Percentiles rank a stretch among this genome's conserved stretches.
Conservation (phyloP, 2,329 filamentous ascomycete genomes). For the Cladophialophora immunda region DNA sequence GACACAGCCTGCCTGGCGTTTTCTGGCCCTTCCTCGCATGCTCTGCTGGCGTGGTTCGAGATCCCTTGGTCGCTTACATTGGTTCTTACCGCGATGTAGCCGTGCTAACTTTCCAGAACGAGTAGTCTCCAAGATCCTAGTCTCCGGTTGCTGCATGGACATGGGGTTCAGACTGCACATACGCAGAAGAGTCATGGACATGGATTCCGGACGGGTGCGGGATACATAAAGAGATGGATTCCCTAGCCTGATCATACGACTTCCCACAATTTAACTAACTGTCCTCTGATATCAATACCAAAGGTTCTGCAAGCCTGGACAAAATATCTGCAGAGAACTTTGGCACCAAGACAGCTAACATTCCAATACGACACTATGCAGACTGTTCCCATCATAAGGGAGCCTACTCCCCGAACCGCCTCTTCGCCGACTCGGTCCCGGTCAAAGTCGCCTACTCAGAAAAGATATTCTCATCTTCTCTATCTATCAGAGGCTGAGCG, state of each 20-base stretch:
- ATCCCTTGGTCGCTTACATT: conserved; percentile 10
- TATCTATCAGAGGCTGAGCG: conserved; percentile 35
- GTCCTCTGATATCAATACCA: not conserved
- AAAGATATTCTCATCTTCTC: conserved; percentile 34
- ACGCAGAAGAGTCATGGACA: conserved; percentile 1
- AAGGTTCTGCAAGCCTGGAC: not conserved
- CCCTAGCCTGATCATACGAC: not conserved
- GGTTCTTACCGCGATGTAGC: conserved; percentile 24
- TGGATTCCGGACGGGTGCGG: not conserved
- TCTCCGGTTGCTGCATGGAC: conserved; percentile 18
- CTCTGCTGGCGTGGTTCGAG: conserved; percentile 13
- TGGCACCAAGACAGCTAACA: not conserved
- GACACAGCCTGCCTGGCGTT: conserved; percentile 29
- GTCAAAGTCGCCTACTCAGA: conserved; percentile 25
- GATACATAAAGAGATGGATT: conserved; percentile 16
- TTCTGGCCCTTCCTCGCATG: conserved; percentile 16
- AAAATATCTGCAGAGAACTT: not conserved
- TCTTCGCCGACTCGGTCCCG: conserved; percentile 11
- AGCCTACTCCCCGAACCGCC: conserved; percentile 17
- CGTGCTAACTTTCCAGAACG: conserved; percentile 21
- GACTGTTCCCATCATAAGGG: conserved; percentile 20
- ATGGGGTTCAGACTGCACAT: conserved; percentile 2
- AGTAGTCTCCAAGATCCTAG: conserved; percentile 12
- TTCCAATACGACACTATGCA: conserved; percentile 12
- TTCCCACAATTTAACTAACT: conserved; percentile 2